Base-by-base conservation (phyloP, 2,329 filamentous ascomycete species). In the Aaosphaeria arxii region DNA sequence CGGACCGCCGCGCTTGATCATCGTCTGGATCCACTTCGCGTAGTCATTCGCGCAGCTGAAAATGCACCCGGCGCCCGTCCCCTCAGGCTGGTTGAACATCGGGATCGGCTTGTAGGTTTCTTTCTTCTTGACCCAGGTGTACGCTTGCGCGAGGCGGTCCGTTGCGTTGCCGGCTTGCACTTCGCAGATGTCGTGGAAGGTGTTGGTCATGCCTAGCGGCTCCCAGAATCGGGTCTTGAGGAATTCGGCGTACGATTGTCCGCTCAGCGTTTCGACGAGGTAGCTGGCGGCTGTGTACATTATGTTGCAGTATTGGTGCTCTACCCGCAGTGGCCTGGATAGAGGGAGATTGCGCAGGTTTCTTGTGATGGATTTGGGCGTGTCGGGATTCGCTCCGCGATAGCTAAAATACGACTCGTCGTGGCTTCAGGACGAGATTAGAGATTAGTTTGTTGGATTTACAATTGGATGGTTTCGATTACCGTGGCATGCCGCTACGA, bases 261-360 rank as follows among this genome's bases (percentile, higher is more conserved):
- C 64, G 2, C 73, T 74, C 1, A 77, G 57, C 2, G 63, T 71
- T 59, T 81, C 71, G 6, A 79, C 57, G 3, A 70, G 65, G 55
- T 80, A 71, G n/a, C 73, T 64, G 0, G 75, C 72, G 1, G 72
- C 73, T 33, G 73, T 71, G 57, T 70, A 83, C 74, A 81, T 77
- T 24, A 77, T 62, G 56, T 82, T 82, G 66, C 71, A 75, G 61
- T 82, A 83, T 52, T 77, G 71, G 43, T 61, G 78, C 7, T 56
- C 63, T 0, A 71, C 73, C 9, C 77, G 69, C 13, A 76, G 62
- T 30, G 71, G 53, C 5, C 64, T 62, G 6, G 63, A 72, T 35
- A 75, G 59, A 2, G 67, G 71, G 4, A 80, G 63, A 54, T 79
- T 57, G 4, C 75, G 71, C 45, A 82, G 56, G 11, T 60, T 60